Evolutionary conservation across 805 yeast genomes (phyloP), one percentile per base, ranked within the genome.

Genomic region (Lipomyces yamadae): DNA sequence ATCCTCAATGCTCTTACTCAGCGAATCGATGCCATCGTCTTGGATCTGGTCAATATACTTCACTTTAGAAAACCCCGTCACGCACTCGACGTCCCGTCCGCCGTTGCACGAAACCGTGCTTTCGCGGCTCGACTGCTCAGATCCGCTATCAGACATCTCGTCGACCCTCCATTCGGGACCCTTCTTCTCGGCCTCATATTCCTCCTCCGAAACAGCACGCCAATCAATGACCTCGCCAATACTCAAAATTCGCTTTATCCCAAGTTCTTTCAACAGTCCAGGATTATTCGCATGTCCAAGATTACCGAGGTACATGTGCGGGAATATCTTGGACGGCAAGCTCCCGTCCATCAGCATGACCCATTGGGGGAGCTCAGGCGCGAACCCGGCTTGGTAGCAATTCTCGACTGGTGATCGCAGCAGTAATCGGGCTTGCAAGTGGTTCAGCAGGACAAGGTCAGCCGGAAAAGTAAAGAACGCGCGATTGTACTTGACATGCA

Each of bases 21-120:
- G 79, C 64, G 90, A 87, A 68, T 93, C 97, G 58, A 90, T 88
- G 0, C 98, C 98, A 76, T 94, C 97, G 76, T 94, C 98, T 74
- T 90, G 92, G 45, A 94, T 81, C 73, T 91, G 88, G 68, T 85
- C 83, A 50, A 94, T 85, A 68, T 83, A 82, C 86, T 90, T 78
- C 32, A 88, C 82, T 56, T 84, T 81, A 7, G 79, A 76, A 8
- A 87, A 80, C 8, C 77, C 76, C 18, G 66, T 55, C 30, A 59
- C 64, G 0, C 45, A n/a, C 50, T 45, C 57, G 32, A 13, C 34
- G 30, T 52, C 55, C 33, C 34, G 34, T 32, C 34, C 34, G n/a
- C 13, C 35, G 24, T 24, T 24, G 13, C 55, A 52, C 5, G 55
- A 52, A 2, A 52, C 33, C 37, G 33, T 35, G 48, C 58, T 55